Conservation (phyloP, 78 protist genomes). For the Cyanophora paradoxa region DNA sequence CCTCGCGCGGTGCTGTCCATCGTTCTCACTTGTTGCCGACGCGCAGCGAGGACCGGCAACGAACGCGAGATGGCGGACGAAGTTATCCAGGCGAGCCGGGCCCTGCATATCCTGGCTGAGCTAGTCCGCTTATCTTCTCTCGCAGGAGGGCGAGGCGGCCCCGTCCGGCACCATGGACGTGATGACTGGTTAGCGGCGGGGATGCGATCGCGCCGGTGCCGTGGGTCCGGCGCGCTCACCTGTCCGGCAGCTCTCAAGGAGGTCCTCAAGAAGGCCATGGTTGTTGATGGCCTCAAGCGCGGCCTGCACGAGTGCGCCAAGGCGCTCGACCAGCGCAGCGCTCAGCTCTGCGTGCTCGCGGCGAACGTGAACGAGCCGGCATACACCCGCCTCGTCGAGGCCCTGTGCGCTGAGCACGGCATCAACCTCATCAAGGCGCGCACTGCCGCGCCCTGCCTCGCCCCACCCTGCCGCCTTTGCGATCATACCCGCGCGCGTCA, state of each 20-base stretch:
- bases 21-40: no score
- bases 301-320: slow-evolving; percentile 89
- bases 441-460: neutral
- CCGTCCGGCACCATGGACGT: slow-evolving; percentile 5
- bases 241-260: slow-evolving; percentile 79
- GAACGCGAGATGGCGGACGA: no score
- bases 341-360: slow-evolving; percentile 85
- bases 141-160: slow-evolving; percentile 3
- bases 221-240: no score
- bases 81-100: no score
- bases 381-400: slow-evolving; percentile 81
- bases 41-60: no score
- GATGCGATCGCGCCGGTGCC: no score
- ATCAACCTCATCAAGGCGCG: slow-evolving; percentile 74
- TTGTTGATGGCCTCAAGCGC: slow-evolving; percentile 78
- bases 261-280: slow-evolving; percentile 75
- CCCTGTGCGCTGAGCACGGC: slow-evolving; percentile 80
- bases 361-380: slow-evolving; percentile 71
- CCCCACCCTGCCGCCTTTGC: neutral
- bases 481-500: neutral
- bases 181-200: no score
- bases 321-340: slow-evolving; percentile 74
- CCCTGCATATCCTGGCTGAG: no score
- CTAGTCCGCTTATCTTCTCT: no score
- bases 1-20: no score